Evolutionary conservation across 176 grass and related monocot genomes (phyloP).

Genomic region (Aegilops tauschii): DNA sequence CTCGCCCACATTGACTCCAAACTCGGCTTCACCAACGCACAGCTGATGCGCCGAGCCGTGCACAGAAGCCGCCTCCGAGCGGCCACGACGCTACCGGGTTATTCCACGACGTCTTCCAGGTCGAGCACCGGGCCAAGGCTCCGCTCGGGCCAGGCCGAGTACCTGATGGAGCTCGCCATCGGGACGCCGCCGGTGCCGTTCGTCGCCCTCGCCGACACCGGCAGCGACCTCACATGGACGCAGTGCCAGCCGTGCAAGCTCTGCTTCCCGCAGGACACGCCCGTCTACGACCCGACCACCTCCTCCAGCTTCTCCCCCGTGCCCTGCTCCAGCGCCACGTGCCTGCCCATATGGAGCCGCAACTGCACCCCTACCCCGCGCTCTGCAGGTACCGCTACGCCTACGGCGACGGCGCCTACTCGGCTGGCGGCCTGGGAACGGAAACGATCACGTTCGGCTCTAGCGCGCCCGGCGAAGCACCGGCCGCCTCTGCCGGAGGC

Average conservation of each 20-base stretch:
- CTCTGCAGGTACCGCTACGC: conserved; percentile 15
- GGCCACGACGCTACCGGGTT: background rate
- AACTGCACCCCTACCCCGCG: background rate
- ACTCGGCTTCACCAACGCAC: background rate
- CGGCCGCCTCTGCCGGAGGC: background rate
- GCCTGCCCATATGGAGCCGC: background rate
- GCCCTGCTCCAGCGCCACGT: background rate
- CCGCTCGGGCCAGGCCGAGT: background rate
- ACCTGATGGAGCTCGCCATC: conserved; percentile 33
- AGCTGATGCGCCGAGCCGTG: background rate
- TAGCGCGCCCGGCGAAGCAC: background rate
- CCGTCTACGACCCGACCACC: background rate
- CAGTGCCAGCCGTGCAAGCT: background rate
- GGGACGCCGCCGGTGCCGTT: conserved; percentile 24
- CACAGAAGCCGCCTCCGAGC: conserved; percentile 4
- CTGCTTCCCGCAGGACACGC: background rate
- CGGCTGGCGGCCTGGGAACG: background rate
- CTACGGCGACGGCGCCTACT: background rate
- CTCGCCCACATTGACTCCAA: conserved; percentile 14
- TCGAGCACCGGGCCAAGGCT: background rate
- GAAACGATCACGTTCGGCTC: conserved; percentile 25
- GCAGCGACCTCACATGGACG: conserved; percentile 67
- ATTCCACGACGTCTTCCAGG: background rate
- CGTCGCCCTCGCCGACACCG: conserved; percentile 57
- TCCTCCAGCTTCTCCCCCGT: background rate